Conservation (phyloP, 805 yeast genomes). For the Monosporozyma aquatica region DNA sequence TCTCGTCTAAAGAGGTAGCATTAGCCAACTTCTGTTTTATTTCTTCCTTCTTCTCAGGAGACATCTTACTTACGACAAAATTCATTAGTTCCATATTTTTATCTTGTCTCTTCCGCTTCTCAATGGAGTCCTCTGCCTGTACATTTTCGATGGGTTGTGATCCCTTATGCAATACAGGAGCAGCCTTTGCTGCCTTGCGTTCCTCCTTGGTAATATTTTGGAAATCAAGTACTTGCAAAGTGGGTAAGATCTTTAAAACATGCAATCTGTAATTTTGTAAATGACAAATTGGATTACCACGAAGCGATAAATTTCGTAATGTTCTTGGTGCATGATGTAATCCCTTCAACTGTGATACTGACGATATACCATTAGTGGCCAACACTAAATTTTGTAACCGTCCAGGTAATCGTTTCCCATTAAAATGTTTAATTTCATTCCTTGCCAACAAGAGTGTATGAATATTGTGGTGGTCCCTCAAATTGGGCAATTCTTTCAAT, state of each 20-base stretch:
- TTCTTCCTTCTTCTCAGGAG: constrained; percentile 43
- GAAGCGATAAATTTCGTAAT: constrained; percentile 41
- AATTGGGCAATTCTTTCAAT: constrained; percentile 48
- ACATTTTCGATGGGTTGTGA: neutral
- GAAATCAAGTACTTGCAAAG: constrained; percentile 58
- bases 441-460: constrained; percentile 51
- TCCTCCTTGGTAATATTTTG: constrained; percentile 49
- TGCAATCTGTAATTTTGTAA: constrained; percentile 48
- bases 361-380: constrained; percentile 45
- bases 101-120: constrained; percentile 8
- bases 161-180: neutral
- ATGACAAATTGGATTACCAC: constrained; percentile 49
- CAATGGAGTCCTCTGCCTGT: neutral
- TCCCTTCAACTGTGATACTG: constrained; percentile 37
- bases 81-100: constrained; percentile 31
- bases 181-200: constrained; percentile 5
- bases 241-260: constrained; percentile 55
- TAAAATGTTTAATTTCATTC: constrained; percentile 46
- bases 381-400: constrained; percentile 41
- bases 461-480: constrained; percentile 31
- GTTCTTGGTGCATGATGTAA: constrained; percentile 34
- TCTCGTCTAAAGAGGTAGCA: constrained; percentile 68
- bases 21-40: constrained; percentile 45
- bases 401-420: constrained; percentile 24
- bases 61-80: constrained; percentile 37